Evolutionary conservation across 805 yeast species (phyloP), one percentile per base, ranked within the genome.

Genomic region (Candida krabiensis): DNA sequence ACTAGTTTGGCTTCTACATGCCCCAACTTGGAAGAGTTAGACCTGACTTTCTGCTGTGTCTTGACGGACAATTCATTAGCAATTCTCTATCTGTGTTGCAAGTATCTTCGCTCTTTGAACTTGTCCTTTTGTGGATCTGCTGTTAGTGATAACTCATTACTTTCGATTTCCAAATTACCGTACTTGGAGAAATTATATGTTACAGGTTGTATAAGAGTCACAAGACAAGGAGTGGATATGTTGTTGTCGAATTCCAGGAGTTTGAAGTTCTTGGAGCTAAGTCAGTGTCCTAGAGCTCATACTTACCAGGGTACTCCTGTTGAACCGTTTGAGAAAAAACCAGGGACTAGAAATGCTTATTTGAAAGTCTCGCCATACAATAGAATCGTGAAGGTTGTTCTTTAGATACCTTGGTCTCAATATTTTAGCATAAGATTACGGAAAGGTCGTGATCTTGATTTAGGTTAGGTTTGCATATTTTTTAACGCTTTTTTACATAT

Each of bases 61-160:
- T 60, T 85, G 32, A 75, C 85, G 8, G 90, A 85, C 53, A 70
- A 76, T 26, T 71, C 90, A 2, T 66, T 85, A 19, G 87, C 84
- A 46, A 77, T 81, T 2, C 58, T 85, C 15, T 72, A 84, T 44
- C 61, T 80, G 13, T 84, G 86, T n/a, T 83, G 88, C 52, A 80
- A 76, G 33, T 58, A 67, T 5, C 58, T 85, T 41, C 57, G 66
- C 29, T 58, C 61, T 15, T 61, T 85, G 43, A 81, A 82, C 48
- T 56, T 84, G 23, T 78, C 86, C 8, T 85, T 83, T 52, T 85
- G 91, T 60, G 91, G 91, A 4, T 73, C 84, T 21, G 90, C 91
- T 1, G 88, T 85, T 4, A 79, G 87, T 52, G 91, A 85, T 50
- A 71, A 80, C 13, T 78, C 88, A 1, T 56, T 84, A 27, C 69